Conservation (phyloP, 2,329 filamentous ascomycete genomes). For the Triangularia setosa region DNA sequence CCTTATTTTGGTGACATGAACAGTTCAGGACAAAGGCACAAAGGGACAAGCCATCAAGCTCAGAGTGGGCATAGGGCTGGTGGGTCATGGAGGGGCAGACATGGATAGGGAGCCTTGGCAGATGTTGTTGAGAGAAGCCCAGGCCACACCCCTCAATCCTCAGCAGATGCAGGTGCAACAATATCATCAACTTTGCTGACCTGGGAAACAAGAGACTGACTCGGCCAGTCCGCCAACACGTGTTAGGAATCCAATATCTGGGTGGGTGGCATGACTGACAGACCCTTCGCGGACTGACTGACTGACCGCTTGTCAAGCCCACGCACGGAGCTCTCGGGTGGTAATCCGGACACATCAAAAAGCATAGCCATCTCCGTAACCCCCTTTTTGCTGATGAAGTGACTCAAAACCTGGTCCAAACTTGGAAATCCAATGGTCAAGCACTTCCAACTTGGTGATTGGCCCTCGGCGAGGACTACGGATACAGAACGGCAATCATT, state of each 20-base stretch:
- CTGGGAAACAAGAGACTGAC: neutral
- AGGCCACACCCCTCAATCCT: neutral
- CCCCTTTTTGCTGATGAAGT: too few species aligned
- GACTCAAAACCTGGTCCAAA: neutral
- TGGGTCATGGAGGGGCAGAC: neutral
- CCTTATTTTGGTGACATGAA: neutral
- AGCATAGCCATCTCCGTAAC: neutral
- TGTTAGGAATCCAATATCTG: slow-evolving; percentile 11
- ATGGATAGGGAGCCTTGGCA: neutral
- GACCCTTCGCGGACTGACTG: slow-evolving; percentile 12
- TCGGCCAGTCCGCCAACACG: slow-evolving; percentile 16
- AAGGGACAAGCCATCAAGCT: neutral
- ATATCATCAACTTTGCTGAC: neutral
- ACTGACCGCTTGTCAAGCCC: neutral
- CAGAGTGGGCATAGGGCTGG: neutral
- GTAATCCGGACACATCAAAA: neutral
- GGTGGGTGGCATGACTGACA: slow-evolving; percentile 14
- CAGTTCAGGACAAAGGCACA: too few species aligned
- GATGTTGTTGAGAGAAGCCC: neutral
- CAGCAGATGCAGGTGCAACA: neutral
- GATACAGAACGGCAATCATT: slow-evolving; percentile 8
- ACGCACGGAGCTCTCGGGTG: neutral
- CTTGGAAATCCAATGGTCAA: neutral
- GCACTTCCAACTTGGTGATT: neutral
- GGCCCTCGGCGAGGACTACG: slow-evolving; percentile 12